Conservation (phyloP, 73 alveolate genomes). For the Paramecium tetraurelia region DNA sequence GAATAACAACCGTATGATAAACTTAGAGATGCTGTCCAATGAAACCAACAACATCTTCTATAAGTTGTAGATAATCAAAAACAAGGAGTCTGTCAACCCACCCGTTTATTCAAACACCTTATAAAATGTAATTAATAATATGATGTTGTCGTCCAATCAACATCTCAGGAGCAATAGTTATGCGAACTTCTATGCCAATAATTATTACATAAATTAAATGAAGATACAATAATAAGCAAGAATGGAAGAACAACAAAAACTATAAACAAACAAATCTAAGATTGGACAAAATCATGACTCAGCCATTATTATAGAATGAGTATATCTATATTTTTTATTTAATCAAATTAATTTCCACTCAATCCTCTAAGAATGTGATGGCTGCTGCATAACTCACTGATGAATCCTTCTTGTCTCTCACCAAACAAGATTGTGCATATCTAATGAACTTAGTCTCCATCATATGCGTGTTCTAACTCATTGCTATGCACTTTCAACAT, state of each 20-base stretch:
- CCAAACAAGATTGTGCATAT: conserved; percentile 55
- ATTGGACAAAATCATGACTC: conserved; percentile 11
- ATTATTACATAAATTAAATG: neutral
- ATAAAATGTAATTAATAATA: neutral
- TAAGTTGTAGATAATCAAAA: neutral
- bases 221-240: neutral
- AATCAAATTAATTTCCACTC: neutral
- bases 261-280: neutral
- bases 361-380: conserved; percentile 52
- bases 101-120: neutral
- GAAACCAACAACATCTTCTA: neutral
- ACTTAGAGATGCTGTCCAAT: neutral
- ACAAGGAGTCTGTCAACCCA: neutral
- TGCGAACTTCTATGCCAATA: neutral
- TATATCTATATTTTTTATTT: neutral
- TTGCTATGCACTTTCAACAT: neutral
- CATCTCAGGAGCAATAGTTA: neutral
- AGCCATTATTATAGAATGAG: conserved; percentile 9
- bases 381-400: conserved; percentile 65
- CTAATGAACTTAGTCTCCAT: conserved; percentile 62
- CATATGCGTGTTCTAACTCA: neutral
- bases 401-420: conserved; percentile 61
- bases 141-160: neutral
- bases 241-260: neutral
- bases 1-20: neutral